These are phyloP conservation scores for Phytophthora ohioensis DNA, from an alignment of 352 stramenopile species.

Conservation along the genomic window DNA sequence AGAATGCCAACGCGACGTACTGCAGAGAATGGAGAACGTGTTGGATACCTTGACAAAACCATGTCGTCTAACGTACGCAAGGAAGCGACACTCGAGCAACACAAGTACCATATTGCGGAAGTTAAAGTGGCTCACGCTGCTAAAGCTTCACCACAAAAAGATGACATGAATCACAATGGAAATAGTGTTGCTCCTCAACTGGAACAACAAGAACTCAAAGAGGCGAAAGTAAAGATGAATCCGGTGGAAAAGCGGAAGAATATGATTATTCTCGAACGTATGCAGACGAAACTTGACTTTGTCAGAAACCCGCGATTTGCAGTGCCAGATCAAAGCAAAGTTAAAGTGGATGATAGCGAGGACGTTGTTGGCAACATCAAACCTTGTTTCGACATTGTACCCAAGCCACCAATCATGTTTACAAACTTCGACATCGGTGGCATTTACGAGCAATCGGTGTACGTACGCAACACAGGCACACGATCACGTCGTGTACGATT, in stretches of 20 bases:
- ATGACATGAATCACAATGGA: neutral
- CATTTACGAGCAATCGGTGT: constrained; percentile 80
- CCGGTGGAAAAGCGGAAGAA: constrained; percentile 69
- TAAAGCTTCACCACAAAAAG: neutral
- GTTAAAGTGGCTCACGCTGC: constrained; percentile 46
- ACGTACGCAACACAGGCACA: constrained; percentile 65
- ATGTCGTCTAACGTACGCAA: constrained; percentile 53
- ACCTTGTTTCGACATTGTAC: constrained; percentile 57
- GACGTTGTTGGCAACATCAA: neutral
- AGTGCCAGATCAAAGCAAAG: constrained; percentile 12
- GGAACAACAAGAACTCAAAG: constrained; percentile 9
- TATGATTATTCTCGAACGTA: constrained; percentile 70
- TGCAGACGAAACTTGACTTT: constrained; percentile 86
- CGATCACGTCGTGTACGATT: constrained; percentile 69
- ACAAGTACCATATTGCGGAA: constrained; percentile 53
- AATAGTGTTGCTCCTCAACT: neutral
- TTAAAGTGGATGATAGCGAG: neutral
- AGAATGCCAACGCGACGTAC: constrained; percentile 14
- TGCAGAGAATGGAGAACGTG: constrained; percentile 25
- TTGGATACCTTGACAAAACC: constrained; percentile 72
- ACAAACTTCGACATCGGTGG: constrained; percentile 75
- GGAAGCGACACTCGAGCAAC: constrained; percentile 53
- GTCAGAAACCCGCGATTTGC: constrained; percentile 70
- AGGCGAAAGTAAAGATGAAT: constrained; percentile 41
- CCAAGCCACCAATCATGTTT: constrained; percentile 65